Conservation (phyloP, 2,329 filamentous ascomycete genomes). For the Diatrype stigma region DNA sequence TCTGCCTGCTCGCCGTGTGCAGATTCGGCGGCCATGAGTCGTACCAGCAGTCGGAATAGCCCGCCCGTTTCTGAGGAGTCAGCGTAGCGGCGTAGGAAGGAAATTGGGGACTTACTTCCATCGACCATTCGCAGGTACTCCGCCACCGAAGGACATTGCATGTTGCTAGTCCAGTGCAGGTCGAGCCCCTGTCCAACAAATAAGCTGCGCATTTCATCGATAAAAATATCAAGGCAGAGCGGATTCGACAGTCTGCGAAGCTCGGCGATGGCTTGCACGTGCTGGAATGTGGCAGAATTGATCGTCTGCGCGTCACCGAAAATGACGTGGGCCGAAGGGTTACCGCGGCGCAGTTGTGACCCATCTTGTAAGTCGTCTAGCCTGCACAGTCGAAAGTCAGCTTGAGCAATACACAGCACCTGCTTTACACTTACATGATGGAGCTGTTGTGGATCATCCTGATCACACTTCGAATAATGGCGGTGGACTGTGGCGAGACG, state of each 20-base stretch:
- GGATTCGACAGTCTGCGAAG: constrained; percentile 11
- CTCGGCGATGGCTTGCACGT: constrained; percentile 19
- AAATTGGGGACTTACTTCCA: constrained; percentile 3
- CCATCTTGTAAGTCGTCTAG: constrained; percentile 37
- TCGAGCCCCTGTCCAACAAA: constrained; percentile 1
- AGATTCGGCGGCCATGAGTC: constrained; percentile 6
- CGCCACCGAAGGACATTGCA: not conserved
- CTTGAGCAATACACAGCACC: too few species aligned
- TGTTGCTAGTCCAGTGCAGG: constrained; percentile 1
- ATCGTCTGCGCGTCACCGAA: constrained; percentile 33
- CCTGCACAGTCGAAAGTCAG: too few species aligned
- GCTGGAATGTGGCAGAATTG: constrained; percentile 30
- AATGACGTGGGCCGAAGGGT: constrained; percentile 30
- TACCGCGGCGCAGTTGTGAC: constrained; percentile 29
- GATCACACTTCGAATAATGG: constrained; percentile 22
- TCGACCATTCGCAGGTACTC: constrained; percentile 2
- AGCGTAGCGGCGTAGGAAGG: not conserved
- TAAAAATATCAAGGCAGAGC: constrained; percentile 3
- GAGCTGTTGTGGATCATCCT: constrained; percentile 27
- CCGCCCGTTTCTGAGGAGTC: constrained; percentile 15
- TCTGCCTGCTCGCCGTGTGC: not conserved
- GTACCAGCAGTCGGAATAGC: constrained; percentile 12
- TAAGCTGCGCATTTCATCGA: constrained; percentile 1
- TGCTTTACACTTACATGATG: constrained; percentile 24
- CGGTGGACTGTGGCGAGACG: constrained; percentile 14